A percentile compares a stretch with the other conserved stretches of the same genome.
These are phyloP conservation scores for Discostella stelligeroides DNA, from an alignment of 108 stramenopile species.

Conservation along the genomic window DNA sequence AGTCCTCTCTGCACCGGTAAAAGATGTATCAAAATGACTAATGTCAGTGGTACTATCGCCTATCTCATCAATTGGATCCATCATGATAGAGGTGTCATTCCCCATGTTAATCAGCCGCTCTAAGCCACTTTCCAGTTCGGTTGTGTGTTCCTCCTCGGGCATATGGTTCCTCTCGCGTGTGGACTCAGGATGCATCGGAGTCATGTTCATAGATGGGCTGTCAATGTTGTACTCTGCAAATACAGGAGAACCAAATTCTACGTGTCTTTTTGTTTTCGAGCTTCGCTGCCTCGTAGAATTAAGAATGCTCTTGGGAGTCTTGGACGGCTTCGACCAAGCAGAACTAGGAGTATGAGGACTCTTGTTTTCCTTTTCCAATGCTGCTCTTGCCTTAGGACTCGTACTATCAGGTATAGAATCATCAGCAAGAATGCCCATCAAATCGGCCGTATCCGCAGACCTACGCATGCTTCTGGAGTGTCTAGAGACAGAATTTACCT, in stretches of 20 bases:
- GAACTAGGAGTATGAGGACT: slow-evolving; percentile 19
- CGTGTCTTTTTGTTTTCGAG: slow-evolving; percentile 34
- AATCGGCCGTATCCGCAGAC: slow-evolving; percentile 31
- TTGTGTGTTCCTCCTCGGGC: slow-evolving; percentile 40
- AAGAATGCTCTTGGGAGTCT: slow-evolving; percentile 51
- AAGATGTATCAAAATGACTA: slow-evolving; percentile 28
- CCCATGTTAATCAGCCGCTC: slow-evolving; percentile 31
- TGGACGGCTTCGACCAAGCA: slow-evolving; percentile 10
- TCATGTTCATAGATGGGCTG: slow-evolving; percentile 77
- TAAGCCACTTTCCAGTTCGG: slow-evolving; percentile 43
- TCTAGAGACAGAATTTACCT: neutral
- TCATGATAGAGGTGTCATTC: slow-evolving; percentile 27
- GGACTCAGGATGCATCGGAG: slow-evolving; percentile 69
- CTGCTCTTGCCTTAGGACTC: neutral
- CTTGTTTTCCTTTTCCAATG: slow-evolving; percentile 16
- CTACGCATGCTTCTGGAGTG: slow-evolving; percentile 19
- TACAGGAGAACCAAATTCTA: slow-evolving; percentile 85
- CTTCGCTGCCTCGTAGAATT: slow-evolving; percentile 45
- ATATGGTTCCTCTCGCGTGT: slow-evolving; percentile 56
- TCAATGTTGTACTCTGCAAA: slow-evolving; percentile 77
- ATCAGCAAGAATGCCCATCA: slow-evolving; percentile 19
- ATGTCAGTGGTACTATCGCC: slow-evolving; percentile 27
- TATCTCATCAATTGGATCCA: slow-evolving; percentile 30
- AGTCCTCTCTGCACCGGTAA: slow-evolving; percentile 32
- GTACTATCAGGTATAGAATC: neutral